Conservation (phyloP, 2,329 filamentous ascomycete genomes). For the Didymella keratinophila region DNA sequence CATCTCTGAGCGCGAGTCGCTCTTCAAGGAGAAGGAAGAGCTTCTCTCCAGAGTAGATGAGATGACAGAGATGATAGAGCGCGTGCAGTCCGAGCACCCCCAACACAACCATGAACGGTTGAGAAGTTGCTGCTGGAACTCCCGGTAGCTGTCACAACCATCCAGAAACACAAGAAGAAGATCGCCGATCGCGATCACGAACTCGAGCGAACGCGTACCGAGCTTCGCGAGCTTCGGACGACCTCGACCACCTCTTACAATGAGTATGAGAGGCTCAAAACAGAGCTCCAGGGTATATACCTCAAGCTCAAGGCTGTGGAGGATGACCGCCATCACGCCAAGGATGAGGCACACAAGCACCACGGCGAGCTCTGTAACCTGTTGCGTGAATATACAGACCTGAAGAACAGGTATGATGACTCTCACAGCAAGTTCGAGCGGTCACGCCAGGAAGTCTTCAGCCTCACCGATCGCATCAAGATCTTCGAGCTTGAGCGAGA, state of each 20-base stretch:
- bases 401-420: slow-evolving; percentile 35
- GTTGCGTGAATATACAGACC: slow-evolving; percentile 33
- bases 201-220: slow-evolving; percentile 27
- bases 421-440: slow-evolving; percentile 29
- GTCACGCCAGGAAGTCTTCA: slow-evolving; percentile 33
- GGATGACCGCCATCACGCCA: slow-evolving; percentile 32
- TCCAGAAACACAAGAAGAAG: slow-evolving; percentile 37
- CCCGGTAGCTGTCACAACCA: slow-evolving; percentile 27
- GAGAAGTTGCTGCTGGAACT: slow-evolving; percentile 36
- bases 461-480: slow-evolving; percentile 32
- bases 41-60: slow-evolving; percentile 33
- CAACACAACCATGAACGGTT: slow-evolving; percentile 33
- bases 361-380: slow-evolving; percentile 33
- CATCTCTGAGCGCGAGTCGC: slow-evolving; percentile 39
- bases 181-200: slow-evolving; percentile 32
- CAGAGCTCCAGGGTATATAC: slow-evolving; percentile 28
- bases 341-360: slow-evolving; percentile 32
- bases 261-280: slow-evolving; percentile 30
- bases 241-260: slow-evolving; percentile 16
- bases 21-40: slow-evolving; percentile 31
- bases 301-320: slow-evolving; percentile 31
- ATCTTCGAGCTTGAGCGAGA: slow-evolving; percentile 36
- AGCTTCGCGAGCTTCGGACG: slow-evolving; percentile 28
- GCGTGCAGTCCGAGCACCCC: slow-evolving; percentile 32
- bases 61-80: slow-evolving; percentile 34